Evolutionary conservation across 2,329 filamentous ascomycete species (phyloP).

Genomic region (Chaetomium olivaceum): DNA sequence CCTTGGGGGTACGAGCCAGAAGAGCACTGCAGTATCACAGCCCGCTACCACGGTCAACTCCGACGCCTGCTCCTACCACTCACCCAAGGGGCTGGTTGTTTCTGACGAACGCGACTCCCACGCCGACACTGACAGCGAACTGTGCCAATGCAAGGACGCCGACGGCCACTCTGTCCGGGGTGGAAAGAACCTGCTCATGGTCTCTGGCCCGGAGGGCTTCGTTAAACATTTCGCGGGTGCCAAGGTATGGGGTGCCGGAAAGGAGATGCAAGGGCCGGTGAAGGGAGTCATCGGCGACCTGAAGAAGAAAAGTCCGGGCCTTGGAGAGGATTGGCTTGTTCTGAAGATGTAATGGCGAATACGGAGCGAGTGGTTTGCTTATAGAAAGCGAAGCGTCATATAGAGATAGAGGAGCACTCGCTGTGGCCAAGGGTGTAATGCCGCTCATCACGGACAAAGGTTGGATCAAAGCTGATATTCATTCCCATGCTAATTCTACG

Average conservation of each 20-base stretch:
- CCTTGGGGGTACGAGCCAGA: neutral
- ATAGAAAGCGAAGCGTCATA: neutral
- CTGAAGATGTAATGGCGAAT: constrained; percentile 48
- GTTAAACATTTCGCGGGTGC: constrained; percentile 76
- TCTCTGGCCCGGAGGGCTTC: constrained; percentile 92
- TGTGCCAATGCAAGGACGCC: constrained; percentile 34
- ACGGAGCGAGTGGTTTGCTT: neutral
- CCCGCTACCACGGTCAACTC: neutral
- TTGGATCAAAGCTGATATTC: neutral
- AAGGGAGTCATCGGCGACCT: constrained; percentile 67
- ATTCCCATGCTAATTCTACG: constrained; percentile 8
- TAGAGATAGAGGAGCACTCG: neutral
- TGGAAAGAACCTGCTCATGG: constrained; percentile 68
- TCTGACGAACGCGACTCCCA: constrained; percentile 36
- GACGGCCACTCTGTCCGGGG: constrained; percentile 31
- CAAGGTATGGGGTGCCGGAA: constrained; percentile 72
- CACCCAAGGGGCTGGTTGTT: constrained; percentile 15
- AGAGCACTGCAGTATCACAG: neutral
- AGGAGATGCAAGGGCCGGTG: constrained; percentile 73
- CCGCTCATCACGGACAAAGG: neutral
- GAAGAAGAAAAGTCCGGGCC: constrained; percentile 45
- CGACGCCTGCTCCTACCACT: constrained; percentile 22
- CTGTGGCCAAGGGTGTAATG: neutral
- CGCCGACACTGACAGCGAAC: constrained; percentile 1
- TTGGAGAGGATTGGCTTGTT: constrained; percentile 51